These are phyloP conservation scores for Metschnikowia chrysomelidarum DNA, from an alignment of 805 yeast genomes.

Conservation along the genomic window DNA sequence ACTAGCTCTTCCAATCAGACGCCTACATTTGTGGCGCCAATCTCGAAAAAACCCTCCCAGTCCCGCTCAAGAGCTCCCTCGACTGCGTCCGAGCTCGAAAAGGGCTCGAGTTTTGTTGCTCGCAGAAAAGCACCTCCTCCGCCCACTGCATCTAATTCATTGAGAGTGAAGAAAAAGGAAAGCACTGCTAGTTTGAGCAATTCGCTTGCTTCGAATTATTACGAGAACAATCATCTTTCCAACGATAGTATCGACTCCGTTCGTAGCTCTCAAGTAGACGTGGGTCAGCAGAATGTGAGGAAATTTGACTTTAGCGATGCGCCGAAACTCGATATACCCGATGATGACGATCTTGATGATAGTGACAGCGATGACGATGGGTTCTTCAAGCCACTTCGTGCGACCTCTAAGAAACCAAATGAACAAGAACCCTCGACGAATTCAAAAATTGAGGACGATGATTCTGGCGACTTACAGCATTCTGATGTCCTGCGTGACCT, in stretches of 20 bases:
- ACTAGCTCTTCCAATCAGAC: constrained; percentile 2
- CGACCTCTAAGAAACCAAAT: too few species aligned
- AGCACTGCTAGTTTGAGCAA: constrained; percentile 13
- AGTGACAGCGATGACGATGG: constrained; percentile 14
- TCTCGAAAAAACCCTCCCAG: neutral
- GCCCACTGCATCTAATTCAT: constrained; percentile 33
- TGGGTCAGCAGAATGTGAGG: constrained; percentile 44
- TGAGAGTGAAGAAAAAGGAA: constrained; percentile 16
- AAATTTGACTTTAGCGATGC: constrained; percentile 72
- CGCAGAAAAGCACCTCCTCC: constrained; percentile 72
- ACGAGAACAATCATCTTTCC: constrained; percentile 9
- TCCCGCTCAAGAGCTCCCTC: constrained; percentile 7
- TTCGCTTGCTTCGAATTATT: constrained; percentile 6
- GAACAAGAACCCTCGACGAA: too few species aligned
- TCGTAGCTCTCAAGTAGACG: constrained; percentile 10
- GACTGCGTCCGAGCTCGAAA: constrained; percentile 14
- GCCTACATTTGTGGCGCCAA: too few species aligned
- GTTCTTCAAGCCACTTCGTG: constrained; percentile 13
- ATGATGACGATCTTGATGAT: constrained; percentile 4
- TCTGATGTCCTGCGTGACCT: too few species aligned
- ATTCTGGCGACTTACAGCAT: too few species aligned
- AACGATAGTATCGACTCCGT: constrained; percentile 15
- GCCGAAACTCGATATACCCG: constrained; percentile 35
- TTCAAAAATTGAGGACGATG: too few species aligned
- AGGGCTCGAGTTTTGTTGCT: constrained; percentile 50